Conservation (phyloP, 306 rosid species). For the Fagus crenata region DNA sequence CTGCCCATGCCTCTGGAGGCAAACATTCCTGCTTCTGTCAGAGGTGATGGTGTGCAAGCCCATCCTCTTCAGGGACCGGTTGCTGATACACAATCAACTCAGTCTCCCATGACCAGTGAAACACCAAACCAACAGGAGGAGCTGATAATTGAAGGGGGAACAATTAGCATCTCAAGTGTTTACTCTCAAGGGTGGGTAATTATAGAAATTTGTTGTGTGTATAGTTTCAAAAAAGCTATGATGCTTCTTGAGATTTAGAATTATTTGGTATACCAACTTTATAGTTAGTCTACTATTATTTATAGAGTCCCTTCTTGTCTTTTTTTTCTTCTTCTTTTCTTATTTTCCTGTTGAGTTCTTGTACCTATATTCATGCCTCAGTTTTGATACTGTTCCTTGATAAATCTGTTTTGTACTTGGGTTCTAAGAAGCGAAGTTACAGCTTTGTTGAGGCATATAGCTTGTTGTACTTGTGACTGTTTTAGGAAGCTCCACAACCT, state of each 20-base stretch:
- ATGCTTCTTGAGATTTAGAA: constrained; percentile 8
- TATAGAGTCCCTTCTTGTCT: background rate
- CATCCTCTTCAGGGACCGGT: constrained; percentile 67
- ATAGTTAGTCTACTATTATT: constrained; percentile 6
- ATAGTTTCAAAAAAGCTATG: background rate
- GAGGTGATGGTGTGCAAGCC: constrained; percentile 63
- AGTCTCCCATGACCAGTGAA: constrained; percentile 53
- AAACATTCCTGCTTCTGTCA: constrained; percentile 52
- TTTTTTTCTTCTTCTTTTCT: background rate
- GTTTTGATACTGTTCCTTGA: background rate
- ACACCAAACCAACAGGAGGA: constrained; percentile 59
- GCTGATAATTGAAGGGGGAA: constrained; percentile 82
- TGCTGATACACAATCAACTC: constrained; percentile 68
- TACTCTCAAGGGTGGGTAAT: constrained; percentile 92
- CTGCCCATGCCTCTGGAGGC: constrained; percentile 49
- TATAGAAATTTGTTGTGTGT: constrained; percentile 10
- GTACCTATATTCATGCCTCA: constrained; percentile 12
- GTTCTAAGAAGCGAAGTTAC: background rate
- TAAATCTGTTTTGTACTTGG: background rate
- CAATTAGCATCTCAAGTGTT: constrained; percentile 80
- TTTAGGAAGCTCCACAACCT: background rate
- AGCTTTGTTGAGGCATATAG: background rate
- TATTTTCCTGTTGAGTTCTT: background rate
- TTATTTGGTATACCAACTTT: background rate
- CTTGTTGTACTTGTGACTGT: background rate